Evolutionary conservation across 352 stramenopile genomes (phyloP).

Genomic region (Phytophthora brassicae): DNA sequence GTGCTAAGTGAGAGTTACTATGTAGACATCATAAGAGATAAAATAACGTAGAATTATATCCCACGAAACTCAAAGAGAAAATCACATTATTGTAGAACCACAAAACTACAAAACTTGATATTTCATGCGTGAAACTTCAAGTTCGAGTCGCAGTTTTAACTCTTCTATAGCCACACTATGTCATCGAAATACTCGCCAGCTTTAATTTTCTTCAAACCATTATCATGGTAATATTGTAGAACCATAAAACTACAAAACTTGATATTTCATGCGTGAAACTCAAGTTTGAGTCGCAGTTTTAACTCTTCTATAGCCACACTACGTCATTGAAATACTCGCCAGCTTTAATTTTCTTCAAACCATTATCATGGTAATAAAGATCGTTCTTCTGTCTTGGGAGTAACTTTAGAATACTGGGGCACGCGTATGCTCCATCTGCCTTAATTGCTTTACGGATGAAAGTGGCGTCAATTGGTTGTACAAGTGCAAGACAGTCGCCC

Average conservation of each 20-base stretch:
- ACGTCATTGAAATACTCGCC: neutral
- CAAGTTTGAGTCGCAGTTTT: too few relatives aligned
- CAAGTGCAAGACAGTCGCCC: neutral
- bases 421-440: neutral
- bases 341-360: neutral
- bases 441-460: neutral
- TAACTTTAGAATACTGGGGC: neutral
- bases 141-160: too few relatives aligned
- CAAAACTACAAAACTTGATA: too few relatives aligned
- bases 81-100: too few relatives aligned
- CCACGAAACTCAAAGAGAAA: too few relatives aligned
- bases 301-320: neutral
- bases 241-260: too few relatives aligned
- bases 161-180: neutral
- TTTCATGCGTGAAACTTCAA: too few relatives aligned
- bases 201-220: neutral
- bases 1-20: neutral
- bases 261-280: too few relatives aligned
- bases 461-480: neutral
- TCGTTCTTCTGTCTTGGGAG: neutral
- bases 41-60: too few relatives aligned
- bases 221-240: neutral
- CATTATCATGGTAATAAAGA: neutral
- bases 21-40: too few relatives aligned
- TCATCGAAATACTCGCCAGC: neutral